Percentiles rank a stretch among this genome's conserved stretches.
Conservation (phyloP, 164 flowering plant genomes). For the Hamamelis virginiana region DNA sequence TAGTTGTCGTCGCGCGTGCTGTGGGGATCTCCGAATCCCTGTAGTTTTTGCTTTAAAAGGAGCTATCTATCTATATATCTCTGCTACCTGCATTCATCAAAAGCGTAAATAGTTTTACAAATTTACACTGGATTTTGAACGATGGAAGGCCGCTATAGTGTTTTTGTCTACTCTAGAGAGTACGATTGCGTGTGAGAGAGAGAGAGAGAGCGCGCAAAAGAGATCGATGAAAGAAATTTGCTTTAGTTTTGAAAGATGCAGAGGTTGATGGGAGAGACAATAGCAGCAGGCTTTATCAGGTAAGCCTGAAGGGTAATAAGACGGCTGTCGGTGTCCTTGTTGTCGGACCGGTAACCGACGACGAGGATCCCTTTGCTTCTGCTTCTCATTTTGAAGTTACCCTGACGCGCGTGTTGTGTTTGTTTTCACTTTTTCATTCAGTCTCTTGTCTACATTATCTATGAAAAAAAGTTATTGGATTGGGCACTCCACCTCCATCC, state of each 20-base stretch:
- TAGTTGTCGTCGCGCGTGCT: constrained; percentile 29
- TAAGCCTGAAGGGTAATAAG: neutral
- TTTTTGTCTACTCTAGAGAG: neutral
- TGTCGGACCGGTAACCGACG: constrained; percentile 10
- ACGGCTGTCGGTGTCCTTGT: constrained; percentile 27
- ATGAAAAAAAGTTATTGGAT: no score
- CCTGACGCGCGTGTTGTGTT: constrained; percentile 12
- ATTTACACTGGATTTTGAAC: no score
- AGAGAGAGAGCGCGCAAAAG: neutral
- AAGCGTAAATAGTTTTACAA: no score
- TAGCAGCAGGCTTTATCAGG: neutral
- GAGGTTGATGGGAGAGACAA: neutral
- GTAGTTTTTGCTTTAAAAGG: constrained; percentile 11
- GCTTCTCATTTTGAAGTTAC: constrained; percentile 12
- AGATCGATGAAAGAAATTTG: neutral
- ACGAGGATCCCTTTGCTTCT: no score
- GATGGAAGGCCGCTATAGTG: neutral
- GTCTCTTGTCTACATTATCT: no score
- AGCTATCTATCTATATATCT: no score
- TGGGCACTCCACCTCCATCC: no score
- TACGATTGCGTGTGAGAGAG: neutral
- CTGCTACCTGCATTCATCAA: no score
- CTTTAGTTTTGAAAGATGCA: no score
- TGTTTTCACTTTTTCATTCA: no score
- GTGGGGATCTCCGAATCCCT: neutral